These are phyloP conservation scores for Clarireedia homoeocarpa DNA, from an alignment of 2,329 filamentous ascomycete genomes.

Conservation along the genomic window DNA sequence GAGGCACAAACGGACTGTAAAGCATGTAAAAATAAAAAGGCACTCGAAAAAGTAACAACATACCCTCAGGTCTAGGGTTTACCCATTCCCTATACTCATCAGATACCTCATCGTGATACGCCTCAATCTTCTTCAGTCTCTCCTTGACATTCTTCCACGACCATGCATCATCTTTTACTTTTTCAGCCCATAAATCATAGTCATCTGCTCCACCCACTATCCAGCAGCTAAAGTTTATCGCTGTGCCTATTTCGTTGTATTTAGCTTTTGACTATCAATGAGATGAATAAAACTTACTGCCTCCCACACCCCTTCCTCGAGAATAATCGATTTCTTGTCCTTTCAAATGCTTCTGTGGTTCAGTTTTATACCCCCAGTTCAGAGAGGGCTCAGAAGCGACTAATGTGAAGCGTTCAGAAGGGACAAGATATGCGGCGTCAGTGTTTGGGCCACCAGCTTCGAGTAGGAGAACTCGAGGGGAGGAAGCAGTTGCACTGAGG, in stretches of 20 bases:
- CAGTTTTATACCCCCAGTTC: conserved; percentile 25
- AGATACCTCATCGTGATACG: conserved; percentile 38
- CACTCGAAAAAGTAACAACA: not conserved
- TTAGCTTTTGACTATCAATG: too few relatives aligned
- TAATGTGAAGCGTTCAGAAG: conserved; percentile 45
- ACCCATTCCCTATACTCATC: conserved; percentile 37
- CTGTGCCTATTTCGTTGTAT: conserved; percentile 14
- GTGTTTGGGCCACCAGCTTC: conserved; percentile 49
- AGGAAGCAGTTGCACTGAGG: conserved; percentile 39
- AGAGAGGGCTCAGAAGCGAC: conserved; percentile 33
- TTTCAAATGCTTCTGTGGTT: conserved; percentile 20
- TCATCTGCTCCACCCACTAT: conserved; percentile 50
- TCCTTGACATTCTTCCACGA: conserved; percentile 44
- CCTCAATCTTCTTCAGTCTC: conserved; percentile 46
- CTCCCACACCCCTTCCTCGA: conserved; percentile 33
- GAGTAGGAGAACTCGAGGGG: conserved; percentile 49
- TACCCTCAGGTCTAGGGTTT: conserved; percentile 31
- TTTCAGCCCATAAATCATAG: conserved; percentile 51
- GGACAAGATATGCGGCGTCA: conserved; percentile 38
- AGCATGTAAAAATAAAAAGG: too few relatives aligned
- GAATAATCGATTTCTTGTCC: conserved; percentile 26
- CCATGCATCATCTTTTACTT: conserved; percentile 48
- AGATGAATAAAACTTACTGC: conserved; percentile 14
- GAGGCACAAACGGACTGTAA: too few relatives aligned
- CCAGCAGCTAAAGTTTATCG: conserved; percentile 39